Conservation (phyloP, 148 eudicot genomes). For the Silene uniflora region DNA sequence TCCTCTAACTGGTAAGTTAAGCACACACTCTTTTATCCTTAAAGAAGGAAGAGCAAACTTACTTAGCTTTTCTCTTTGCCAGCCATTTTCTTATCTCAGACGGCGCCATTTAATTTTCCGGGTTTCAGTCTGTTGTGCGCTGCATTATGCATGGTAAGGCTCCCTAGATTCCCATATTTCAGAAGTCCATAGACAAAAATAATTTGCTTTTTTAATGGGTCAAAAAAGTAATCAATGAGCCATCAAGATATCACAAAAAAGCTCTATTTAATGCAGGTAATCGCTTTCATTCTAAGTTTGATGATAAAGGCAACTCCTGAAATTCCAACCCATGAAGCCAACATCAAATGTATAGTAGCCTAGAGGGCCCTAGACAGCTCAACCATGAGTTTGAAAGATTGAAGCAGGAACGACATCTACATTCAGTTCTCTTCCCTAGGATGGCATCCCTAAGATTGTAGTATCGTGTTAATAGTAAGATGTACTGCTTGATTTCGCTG, state of each 20-base stretch:
- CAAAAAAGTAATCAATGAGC: background rate
- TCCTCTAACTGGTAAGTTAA: constrained; percentile 63
- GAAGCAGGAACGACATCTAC: background rate
- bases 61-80: constrained; percentile 17
- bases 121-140: constrained; percentile 75
- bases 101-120: constrained; percentile 60
- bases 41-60: constrained; percentile 7
- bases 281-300: constrained; percentile 58
- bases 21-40: background rate
- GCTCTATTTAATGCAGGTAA: constrained; percentile 38
- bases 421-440: background rate
- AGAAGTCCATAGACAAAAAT: background rate
- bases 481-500: constrained; percentile 1
- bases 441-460: constrained; percentile 5
- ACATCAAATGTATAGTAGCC: constrained; percentile 2
- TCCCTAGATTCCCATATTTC: constrained; percentile 9
- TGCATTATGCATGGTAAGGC: constrained; percentile 46
- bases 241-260: background rate
- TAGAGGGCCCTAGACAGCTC: constrained; percentile 15
- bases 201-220: background rate
- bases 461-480: background rate
- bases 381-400: background rate
- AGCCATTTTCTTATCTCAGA: constrained; percentile 57
- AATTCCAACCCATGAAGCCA: constrained; percentile 23
- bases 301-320: constrained; percentile 35